Evolutionary conservation across 2,329 filamentous ascomycete species (phyloP), one percentile per base, ranked within the genome.

Genomic region (Hymenotorrendiella dingleyae): DNA sequence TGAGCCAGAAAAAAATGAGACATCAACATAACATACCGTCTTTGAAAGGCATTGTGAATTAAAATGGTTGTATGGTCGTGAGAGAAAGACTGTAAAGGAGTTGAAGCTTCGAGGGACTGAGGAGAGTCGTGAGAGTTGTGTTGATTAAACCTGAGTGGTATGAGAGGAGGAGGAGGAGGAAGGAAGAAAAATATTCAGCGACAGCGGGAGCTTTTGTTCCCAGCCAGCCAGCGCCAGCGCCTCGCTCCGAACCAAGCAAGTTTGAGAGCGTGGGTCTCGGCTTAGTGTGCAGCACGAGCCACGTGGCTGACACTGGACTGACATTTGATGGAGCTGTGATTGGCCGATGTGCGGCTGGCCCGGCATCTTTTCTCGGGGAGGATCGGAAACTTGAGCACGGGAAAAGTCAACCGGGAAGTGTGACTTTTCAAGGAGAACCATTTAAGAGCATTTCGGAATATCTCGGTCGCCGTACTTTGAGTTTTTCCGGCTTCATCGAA

Each of bases 11-110:
- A 36, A 34, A 41, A 46, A n/a, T n/a, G 26, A 16, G 33, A 24
- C 17, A 20, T 16, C 19, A 19, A 35, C 34, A 27, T 16, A 33
- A 64, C 65, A 23, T 64, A 67, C 65, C 65, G 40, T 59, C 52
- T 47, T 61, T 60, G 63, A 64, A 65, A 54, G 49, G 49, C 65
- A 67, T 67, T 41, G 59, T 66, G 61, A 49, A 47, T 53, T 49
- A 55, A 60, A 55, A 55, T n/a, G 51, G 51, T 33, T 10, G 24
- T 21, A 26, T 11, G 5, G 3, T 21, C n/a, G 35, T 26, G 22
- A 10, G 8, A n/a, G 23, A 29, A 29, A 39, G 23, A 17, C 10
- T 14, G 17, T 33, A 40, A 44, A 47, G 53, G 47, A 49, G 46
- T 38, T 40, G 44, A 47, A 38, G 23, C 17, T 28, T 21, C 36